Evolutionary conservation across 139 green algal species (phyloP), one percentile per base, ranked within the genome.

Genomic region (Chlorella sp.): DNA sequence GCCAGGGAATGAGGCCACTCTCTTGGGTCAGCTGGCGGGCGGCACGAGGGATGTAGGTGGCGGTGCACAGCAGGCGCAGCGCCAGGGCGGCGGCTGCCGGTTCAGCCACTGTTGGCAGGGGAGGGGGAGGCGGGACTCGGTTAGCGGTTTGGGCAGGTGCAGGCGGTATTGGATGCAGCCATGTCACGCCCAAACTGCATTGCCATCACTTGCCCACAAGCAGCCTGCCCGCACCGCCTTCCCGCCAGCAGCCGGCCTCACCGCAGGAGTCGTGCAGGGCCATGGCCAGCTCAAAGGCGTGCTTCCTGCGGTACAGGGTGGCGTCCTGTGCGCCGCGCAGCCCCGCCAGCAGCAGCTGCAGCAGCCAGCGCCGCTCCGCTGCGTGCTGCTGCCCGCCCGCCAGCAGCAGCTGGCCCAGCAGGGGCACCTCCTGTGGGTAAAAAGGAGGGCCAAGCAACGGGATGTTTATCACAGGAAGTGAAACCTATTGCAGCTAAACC

Each of bases 291-390:
- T 94, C 91, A 6, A 91, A 60, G 2, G 88, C 70, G 36, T 92
- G 80, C 34, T 55, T 56, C 2, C 78, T 72, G 5, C 57, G 44
- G 80, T 88, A 92, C 20, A 94, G 60, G 0, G 17, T 11, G 0
- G 76, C 88, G 44, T 93, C 90, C 2, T 72, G 25, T 2, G 68
- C 13, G 39, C 62, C 80, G 70, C 85, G 39, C 36, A 93, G 79
- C 25, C 90, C 92, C 62, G 85, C 82, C 26, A 85, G 87, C 85
- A 96, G 86, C 85, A 96, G 82, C 70, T 81, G 74, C 75, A 95
- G 80, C 75, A 93, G 55, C 92, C 92, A 96, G 57, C 41, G 36
- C 79, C 87, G 87, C 86, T 96, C 87, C 4, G 73, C 79, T 2
- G 62, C 38, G 23, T 87, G 78, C 63, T 83, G 63, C 51, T 69